These are phyloP conservation scores for Backusella macrospora DNA, from an alignment of 192 early-diverging fungal genomes.

Conservation along the genomic window DNA sequence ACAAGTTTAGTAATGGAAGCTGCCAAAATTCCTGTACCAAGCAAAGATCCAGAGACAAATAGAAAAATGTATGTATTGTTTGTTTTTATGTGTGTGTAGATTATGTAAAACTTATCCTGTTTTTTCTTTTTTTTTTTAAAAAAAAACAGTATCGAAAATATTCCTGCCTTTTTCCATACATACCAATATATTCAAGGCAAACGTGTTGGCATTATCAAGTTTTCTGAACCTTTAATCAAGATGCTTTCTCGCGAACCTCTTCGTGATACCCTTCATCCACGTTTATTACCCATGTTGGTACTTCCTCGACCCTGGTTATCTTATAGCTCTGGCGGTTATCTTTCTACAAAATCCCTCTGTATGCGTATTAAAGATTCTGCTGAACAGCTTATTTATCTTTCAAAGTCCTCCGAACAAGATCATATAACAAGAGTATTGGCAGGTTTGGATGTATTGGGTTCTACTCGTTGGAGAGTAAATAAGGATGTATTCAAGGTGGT, in stretches of 20 bases:
- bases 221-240: slow-evolving; percentile 70
- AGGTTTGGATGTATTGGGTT: slow-evolving; percentile 86
- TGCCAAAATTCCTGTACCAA: slow-evolving; percentile 66
- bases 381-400: slow-evolving; percentile 80
- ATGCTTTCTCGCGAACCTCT: slow-evolving; percentile 64
- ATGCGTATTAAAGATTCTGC: slow-evolving; percentile 74
- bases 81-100: background rate
- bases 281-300: slow-evolving; percentile 92
- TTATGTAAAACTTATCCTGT: background rate
- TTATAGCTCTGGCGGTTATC: slow-evolving; percentile 83
- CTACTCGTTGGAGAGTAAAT: slow-evolving; percentile 89
- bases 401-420: slow-evolving; percentile 75
- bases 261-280: slow-evolving; percentile 64
- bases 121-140: background rate
- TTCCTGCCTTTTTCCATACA: slow-evolving; percentile 81
- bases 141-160: slow-evolving; percentile 49
- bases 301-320: slow-evolving; percentile 90
- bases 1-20: slow-evolving; percentile 68
- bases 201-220: slow-evolving; percentile 71
- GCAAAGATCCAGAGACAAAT: slow-evolving; percentile 60
- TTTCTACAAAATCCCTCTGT: slow-evolving; percentile 68
- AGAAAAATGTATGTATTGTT: slow-evolving; percentile 48
- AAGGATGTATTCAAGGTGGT: slow-evolving; percentile 78
- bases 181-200: slow-evolving; percentile 65
- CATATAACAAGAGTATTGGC: slow-evolving; percentile 69